phyloP scores from a whole-genome alignment of 83 land plant species.

The Picea engelmannii region DNA sequence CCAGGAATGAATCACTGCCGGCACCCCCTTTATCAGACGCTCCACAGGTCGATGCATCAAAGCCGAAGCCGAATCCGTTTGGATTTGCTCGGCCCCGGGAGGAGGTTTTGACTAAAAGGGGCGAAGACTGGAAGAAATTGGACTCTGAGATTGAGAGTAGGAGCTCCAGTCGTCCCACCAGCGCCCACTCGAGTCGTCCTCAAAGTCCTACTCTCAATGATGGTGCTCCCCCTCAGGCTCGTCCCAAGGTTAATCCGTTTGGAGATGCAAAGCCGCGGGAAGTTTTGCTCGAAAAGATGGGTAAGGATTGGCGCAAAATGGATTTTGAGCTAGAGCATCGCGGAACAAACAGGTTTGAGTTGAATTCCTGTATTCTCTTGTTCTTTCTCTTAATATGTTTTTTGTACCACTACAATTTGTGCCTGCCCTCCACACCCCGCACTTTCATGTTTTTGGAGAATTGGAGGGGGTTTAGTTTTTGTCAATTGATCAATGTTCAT shows the following conservation, averaged over 20 bases:
- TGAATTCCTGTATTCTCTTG: too few species aligned
- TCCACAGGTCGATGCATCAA: not conserved
- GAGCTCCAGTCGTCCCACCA: slow-evolving; percentile 71
- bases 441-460: too few species aligned
- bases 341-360: slow-evolving; percentile 49
- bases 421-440: too few species aligned
- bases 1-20: not conserved
- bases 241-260: slow-evolving; percentile 71
- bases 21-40: not conserved
- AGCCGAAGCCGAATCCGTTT: slow-evolving; percentile 73
- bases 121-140: slow-evolving; percentile 78
- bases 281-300: slow-evolving; percentile 62
- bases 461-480: too few species aligned
- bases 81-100: slow-evolving; percentile 90
- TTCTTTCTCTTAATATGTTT: too few species aligned
- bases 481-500: too few species aligned
- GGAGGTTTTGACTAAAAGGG: slow-evolving; percentile 61
- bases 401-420: too few species aligned
- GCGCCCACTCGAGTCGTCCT: slow-evolving; percentile 72
- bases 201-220: slow-evolving; percentile 29
- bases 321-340: slow-evolving; percentile 79
- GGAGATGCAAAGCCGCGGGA: slow-evolving; percentile 88
- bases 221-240: slow-evolving; percentile 25
- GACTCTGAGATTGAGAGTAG: slow-evolving; percentile 38
- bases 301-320: slow-evolving; percentile 80